These are phyloP conservation scores for Pseudogymnoascus sp. DNA, from an alignment of 2,329 filamentous ascomycete genomes.

Conservation along the genomic window DNA sequence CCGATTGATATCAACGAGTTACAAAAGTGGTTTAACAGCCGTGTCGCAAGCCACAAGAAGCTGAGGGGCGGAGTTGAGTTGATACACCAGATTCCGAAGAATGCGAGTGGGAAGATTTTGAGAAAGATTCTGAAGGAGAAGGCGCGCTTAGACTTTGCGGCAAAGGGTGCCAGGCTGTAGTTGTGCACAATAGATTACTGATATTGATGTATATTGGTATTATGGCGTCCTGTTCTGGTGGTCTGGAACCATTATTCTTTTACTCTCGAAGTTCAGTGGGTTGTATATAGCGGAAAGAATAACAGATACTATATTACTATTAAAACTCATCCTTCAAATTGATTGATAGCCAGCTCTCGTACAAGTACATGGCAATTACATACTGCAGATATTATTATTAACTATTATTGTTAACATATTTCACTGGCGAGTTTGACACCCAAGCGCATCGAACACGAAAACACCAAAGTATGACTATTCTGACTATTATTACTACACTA, in stretches of 20 bases:
- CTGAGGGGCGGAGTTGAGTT: conserved; percentile 45
- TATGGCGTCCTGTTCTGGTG: background rate
- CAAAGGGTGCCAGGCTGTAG: background rate
- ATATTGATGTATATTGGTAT: background rate
- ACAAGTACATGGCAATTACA: no score
- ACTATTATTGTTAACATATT: no score
- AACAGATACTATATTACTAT: background rate
- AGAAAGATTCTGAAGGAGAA: conserved; percentile 47
- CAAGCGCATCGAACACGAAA: no score
- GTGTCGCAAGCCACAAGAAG: conserved; percentile 40
- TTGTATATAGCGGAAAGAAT: background rate
- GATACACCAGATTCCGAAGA: conserved; percentile 53
- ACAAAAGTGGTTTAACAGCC: background rate
- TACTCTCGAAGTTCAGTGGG: background rate
- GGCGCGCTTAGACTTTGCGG: conserved; percentile 18
- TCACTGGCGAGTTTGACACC: no score
- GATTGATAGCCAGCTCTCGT: no score
- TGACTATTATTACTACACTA: no score
- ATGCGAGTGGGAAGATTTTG: conserved; percentile 57
- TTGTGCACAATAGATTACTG: background rate
- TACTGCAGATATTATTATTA: no score
- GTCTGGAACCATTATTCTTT: background rate
- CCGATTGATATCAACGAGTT: background rate
- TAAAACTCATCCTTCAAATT: background rate
- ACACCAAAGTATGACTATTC: no score